phyloP scores from a whole-genome alignment of 768 basidiomycete genomes.

The Dacryopinax spathularia region DNA sequence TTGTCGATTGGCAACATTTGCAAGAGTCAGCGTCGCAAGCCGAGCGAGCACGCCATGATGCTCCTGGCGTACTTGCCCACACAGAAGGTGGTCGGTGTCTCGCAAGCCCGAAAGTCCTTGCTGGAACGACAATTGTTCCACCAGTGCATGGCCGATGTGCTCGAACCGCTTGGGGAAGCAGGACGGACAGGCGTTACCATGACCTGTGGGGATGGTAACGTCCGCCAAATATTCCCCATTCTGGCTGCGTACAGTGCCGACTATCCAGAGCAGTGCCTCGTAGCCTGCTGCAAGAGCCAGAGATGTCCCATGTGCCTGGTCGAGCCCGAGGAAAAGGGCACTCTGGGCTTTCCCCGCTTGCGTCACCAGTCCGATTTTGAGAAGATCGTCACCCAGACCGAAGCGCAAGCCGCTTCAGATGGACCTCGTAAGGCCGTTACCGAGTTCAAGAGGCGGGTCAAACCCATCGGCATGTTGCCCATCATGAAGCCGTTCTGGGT shows the following conservation, averaged over 20 bases:
- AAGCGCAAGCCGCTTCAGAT: too few relatives aligned
- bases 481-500: conserved; percentile 29
- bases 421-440: too few relatives aligned
- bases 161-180: conserved; percentile 20
- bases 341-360: too few relatives aligned
- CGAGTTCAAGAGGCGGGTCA: too few relatives aligned
- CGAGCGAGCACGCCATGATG: neutral
- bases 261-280: conserved; percentile 17
- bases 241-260: conserved; percentile 25
- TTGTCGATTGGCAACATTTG: neutral
- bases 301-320: conserved; percentile 11
- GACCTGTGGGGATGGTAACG: conserved; percentile 25
- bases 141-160: neutral
- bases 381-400: too few relatives aligned
- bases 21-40: neutral
- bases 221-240: conserved; percentile 26
- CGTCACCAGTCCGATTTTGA: too few relatives aligned
- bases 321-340: conserved; percentile 8
- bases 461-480: conserved; percentile 12
- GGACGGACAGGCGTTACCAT: conserved; percentile 24
- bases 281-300: conserved; percentile 14
- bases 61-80: neutral
- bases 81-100: neutral
- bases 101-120: neutral
- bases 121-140: conserved; percentile 1